These are phyloP conservation scores for Venturia effusa DNA, from an alignment of 2,329 filamentous ascomycete genomes.

Conservation along the genomic window DNA sequence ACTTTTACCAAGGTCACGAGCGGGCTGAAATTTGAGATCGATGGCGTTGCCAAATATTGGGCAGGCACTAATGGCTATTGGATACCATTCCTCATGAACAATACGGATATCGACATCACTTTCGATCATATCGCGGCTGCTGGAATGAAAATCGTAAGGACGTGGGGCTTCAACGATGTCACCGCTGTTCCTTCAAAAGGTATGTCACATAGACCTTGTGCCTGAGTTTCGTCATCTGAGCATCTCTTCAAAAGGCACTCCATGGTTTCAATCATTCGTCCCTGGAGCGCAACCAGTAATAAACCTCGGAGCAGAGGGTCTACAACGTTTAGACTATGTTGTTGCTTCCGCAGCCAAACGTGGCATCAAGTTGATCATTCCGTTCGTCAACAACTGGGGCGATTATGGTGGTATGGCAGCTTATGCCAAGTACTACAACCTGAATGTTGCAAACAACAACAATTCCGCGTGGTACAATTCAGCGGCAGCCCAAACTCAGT, in stretches of 20 bases:
- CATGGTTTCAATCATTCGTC: slow-evolving; percentile 47
- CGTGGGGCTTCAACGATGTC: slow-evolving; percentile 55
- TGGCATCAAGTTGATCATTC: slow-evolving; percentile 53
- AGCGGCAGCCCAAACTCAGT: slow-evolving; percentile 36
- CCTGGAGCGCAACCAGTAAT: slow-evolving; percentile 40
- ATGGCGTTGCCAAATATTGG: slow-evolving; percentile 37
- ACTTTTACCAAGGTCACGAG: background rate
- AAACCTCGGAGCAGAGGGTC: slow-evolving; percentile 51
- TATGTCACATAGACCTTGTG: background rate
- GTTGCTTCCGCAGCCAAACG: slow-evolving; percentile 48
- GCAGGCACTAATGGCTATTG: slow-evolving; percentile 48
- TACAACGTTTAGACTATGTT: slow-evolving; percentile 55
- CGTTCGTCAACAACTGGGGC: slow-evolving; percentile 59
- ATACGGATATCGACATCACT: slow-evolving; percentile 43
- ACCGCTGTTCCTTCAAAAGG: slow-evolving; percentile 23
- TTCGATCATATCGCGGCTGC: slow-evolving; percentile 36
- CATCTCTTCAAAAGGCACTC: slow-evolving; percentile 24
- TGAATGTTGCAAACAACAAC: slow-evolving; percentile 12
- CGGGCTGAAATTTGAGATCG: slow-evolving; percentile 28
- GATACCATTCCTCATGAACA: slow-evolving; percentile 41
- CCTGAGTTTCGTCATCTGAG: slow-evolving; percentile 17
- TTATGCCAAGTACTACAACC: slow-evolving; percentile 26
- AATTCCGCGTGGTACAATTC: slow-evolving; percentile 49
- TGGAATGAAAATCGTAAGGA: slow-evolving; percentile 46
- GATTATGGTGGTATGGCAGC: slow-evolving; percentile 56